A percentile compares a stretch with the other conserved stretches of the same genome.
Conservation (phyloP, 2,329 filamentous ascomycete species). For the Metarhizium sp. region DNA sequence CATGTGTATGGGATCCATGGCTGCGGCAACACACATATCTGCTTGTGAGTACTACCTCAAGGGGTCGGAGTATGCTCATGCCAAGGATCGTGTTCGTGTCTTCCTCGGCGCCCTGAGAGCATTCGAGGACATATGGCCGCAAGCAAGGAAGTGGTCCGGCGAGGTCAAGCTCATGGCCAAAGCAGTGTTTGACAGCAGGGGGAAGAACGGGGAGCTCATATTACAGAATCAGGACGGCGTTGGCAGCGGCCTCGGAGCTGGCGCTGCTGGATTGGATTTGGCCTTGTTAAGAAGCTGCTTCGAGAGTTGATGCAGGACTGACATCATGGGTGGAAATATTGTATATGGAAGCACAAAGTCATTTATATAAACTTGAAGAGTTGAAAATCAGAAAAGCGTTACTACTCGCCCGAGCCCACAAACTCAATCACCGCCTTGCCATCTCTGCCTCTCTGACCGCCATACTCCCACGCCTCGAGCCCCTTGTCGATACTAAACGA, state of each 20-base stretch:
- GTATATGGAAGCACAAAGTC: not conserved
- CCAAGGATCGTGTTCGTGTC: slow-evolving; percentile 9
- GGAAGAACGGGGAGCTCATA: not conserved
- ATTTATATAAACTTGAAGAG: not conserved
- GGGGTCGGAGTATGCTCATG: slow-evolving; percentile 2
- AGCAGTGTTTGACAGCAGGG: slow-evolving; percentile 3
- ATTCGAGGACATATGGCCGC: slow-evolving; percentile 10
- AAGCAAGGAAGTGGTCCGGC: slow-evolving; percentile 7
- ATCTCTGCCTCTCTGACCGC: slow-evolving; percentile 10
- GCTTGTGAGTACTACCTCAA: slow-evolving; percentile 8
- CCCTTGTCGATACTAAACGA: slow-evolving; percentile 14
- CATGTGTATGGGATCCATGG: slow-evolving; percentile 13
- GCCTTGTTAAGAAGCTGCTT: not conserved
- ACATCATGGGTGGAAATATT: not conserved
- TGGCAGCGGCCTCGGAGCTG: not conserved
- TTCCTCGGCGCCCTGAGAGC: slow-evolving; percentile 10
- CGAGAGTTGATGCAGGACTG: not conserved
- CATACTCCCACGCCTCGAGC: slow-evolving; percentile 17
- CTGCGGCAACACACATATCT: slow-evolving; percentile 10
- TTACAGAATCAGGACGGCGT: not conserved
- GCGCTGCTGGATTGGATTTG: not conserved
- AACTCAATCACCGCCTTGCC: slow-evolving; percentile 20
- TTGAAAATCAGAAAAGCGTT: not conserved
- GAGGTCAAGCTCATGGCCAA: slow-evolving; percentile 11
- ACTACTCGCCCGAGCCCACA: not conserved